phyloP scores from a whole-genome alignment of 2,329 filamentous ascomycete genomes.

The Lasiodiplodia sp. region DNA sequence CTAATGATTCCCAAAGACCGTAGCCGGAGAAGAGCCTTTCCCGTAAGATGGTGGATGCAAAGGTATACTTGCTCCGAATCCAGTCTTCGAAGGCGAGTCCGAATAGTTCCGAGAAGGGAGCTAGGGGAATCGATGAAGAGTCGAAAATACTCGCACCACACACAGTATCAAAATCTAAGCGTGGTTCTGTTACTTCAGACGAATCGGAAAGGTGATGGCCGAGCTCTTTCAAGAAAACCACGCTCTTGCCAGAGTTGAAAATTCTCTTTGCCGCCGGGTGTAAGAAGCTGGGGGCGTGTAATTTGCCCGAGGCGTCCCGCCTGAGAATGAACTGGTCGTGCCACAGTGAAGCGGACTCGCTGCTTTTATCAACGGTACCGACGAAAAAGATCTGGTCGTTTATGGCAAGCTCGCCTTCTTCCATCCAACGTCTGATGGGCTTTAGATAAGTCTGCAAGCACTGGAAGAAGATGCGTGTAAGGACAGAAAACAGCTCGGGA shows the following conservation, averaged over 20 bases:
- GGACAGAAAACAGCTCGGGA: slow-evolving; percentile 64
- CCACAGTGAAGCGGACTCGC: slow-evolving; percentile 75
- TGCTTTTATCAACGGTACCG: slow-evolving; percentile 62
- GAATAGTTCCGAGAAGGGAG: slow-evolving; percentile 79
- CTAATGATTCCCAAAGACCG: slow-evolving; percentile 69
- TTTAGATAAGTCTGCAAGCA: slow-evolving; percentile 84
- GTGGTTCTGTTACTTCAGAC: slow-evolving; percentile 48
- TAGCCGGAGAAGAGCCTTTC: slow-evolving; percentile 73
- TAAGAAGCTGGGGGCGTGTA: slow-evolving; percentile 79
- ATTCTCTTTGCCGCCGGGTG: slow-evolving; percentile 73
- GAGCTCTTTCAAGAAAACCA: slow-evolving; percentile 80
- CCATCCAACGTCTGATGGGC: slow-evolving; percentile 85
- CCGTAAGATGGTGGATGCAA: slow-evolving; percentile 72
- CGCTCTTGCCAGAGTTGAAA: slow-evolving; percentile 87
- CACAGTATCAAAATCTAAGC: slow-evolving; percentile 65
- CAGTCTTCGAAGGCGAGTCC: slow-evolving; percentile 74
- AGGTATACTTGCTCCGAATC: slow-evolving; percentile 76
- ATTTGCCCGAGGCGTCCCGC: slow-evolving; percentile 62
- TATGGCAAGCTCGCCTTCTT: slow-evolving; percentile 72
- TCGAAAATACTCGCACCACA: slow-evolving; percentile 51
- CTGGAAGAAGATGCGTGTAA: slow-evolving; percentile 76
- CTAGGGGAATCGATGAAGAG: slow-evolving; percentile 53
- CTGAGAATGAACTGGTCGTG: slow-evolving; percentile 75
- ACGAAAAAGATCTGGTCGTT: slow-evolving; percentile 80
- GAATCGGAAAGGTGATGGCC: slow-evolving; percentile 2